Percentiles rank a stretch among this genome's conserved stretches.
These are phyloP conservation scores for Cyberlindnera subsufficiens DNA, from an alignment of 805 yeast species.

Conservation along the genomic window DNA sequence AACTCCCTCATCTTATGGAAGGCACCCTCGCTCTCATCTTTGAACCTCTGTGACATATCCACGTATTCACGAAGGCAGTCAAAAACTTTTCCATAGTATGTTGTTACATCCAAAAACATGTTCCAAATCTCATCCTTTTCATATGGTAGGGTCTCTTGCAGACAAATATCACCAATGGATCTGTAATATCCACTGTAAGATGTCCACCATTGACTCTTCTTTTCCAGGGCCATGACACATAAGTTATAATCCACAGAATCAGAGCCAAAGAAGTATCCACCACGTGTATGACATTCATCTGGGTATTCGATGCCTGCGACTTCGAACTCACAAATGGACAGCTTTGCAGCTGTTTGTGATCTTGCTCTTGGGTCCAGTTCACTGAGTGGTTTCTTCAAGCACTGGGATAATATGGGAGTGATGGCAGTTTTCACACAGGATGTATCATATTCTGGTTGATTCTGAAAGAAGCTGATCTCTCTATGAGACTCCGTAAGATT, in stretches of 20 bases:
- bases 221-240: constrained; percentile 38
- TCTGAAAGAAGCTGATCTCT: constrained; percentile 6
- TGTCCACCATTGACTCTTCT: constrained; percentile 63
- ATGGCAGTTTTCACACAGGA: constrained; percentile 37
- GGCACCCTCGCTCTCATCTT: constrained; percentile 10
- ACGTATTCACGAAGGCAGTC: constrained; percentile 15
- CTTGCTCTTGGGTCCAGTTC: constrained; percentile 27
- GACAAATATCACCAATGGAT: constrained; percentile 46
- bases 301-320: constrained; percentile 35
- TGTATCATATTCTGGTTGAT: constrained; percentile 12
- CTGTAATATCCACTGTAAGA: constrained; percentile 63
- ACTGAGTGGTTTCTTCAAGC: constrained; percentile 37
- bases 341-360: constrained; percentile 37
- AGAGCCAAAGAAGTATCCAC: constrained; percentile 18
- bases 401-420: constrained; percentile 31
- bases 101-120: constrained; percentile 43
- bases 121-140: constrained; percentile 45
- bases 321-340: constrained; percentile 51
- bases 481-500: constrained; percentile 8
- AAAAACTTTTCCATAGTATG: constrained; percentile 20
- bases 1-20: constrained; percentile 7
- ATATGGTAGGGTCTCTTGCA: constrained; percentile 43
- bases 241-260: constrained; percentile 18
- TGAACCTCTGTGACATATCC: constrained; percentile 13
- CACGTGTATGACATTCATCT: constrained; percentile 16